These are phyloP conservation scores for Suillus subalutaceus DNA, from an alignment of 768 basidiomycete species.

Conservation along the genomic window DNA sequence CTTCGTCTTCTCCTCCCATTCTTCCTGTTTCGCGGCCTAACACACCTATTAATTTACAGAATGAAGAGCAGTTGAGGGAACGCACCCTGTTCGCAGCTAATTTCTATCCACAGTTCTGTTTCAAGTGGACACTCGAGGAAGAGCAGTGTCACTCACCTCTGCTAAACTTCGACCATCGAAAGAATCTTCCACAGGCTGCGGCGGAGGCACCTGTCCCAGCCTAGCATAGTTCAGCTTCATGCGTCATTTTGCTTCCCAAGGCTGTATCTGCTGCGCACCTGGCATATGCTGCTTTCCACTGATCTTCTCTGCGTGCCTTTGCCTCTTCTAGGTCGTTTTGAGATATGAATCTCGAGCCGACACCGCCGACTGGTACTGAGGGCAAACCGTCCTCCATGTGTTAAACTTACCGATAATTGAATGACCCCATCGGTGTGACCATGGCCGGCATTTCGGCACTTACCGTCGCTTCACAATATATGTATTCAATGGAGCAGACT, in stretches of 20 bases:
- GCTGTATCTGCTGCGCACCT: constrained; percentile 44
- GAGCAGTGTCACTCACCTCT: constrained; percentile 61
- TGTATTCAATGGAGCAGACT: too few relatives aligned
- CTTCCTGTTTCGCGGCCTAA: constrained; percentile 87
- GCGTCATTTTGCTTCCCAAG: background rate
- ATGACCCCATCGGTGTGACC: background rate
- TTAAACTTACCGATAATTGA: background rate
- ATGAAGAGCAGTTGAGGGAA: constrained; percentile 13
- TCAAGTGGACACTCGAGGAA: constrained; percentile 7
- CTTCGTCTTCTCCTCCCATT: constrained; percentile 91
- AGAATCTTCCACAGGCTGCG: constrained; percentile 70
- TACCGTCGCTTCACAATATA: background rate
- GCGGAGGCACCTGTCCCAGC: constrained; percentile 84
- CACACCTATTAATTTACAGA: constrained; percentile 15
- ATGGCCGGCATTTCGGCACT: constrained; percentile 7
- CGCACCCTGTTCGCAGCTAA: constrained; percentile 84
- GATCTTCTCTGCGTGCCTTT: constrained; percentile 72
- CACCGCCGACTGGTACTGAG: constrained; percentile 68
- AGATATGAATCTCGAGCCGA: constrained; percentile 85
- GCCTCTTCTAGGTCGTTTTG: constrained; percentile 78
- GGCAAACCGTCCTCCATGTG: constrained; percentile 71
- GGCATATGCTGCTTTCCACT: constrained; percentile 91
- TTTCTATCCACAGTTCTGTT: constrained; percentile 55
- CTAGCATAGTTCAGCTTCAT: constrained; percentile 37
- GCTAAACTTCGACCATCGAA: constrained; percentile 87